Evolutionary conservation across 306 rosid genomes (phyloP).

Genomic region (Lathyrus tuberosus): DNA sequence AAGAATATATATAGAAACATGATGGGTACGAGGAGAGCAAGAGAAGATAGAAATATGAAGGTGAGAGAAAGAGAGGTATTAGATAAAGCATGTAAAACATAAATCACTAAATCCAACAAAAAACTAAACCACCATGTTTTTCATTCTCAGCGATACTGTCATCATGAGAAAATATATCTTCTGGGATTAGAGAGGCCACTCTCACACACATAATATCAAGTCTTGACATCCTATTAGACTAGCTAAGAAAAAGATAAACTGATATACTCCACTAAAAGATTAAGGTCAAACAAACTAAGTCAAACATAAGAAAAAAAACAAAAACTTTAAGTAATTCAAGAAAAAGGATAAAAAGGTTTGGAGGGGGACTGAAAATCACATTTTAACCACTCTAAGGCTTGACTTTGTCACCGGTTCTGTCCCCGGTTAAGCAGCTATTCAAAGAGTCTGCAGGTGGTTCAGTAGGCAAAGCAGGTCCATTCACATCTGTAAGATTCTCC

Average conservation of each 20-base stretch:
- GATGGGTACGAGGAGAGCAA: too few relatives aligned
- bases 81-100: too few relatives aligned
- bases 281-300: constrained; percentile 17
- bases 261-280: constrained; percentile 10
- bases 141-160: not conserved
- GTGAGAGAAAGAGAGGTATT: too few relatives aligned
- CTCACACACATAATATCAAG: constrained; percentile 2
- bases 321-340: constrained; percentile 22
- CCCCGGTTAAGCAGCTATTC: constrained; percentile 8
- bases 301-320: constrained; percentile 16
- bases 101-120: too few relatives aligned
- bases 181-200: not conserved
- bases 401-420: not conserved
- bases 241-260: constrained; percentile 14
- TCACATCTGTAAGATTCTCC: constrained; percentile 31
- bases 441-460: constrained; percentile 33
- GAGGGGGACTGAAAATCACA: not conserved
- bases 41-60: too few relatives aligned
- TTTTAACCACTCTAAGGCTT: not conserved
- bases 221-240: constrained; percentile 7
- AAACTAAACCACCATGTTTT: too few relatives aligned
- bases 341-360: not conserved
- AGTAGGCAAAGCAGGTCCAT: constrained; percentile 9
- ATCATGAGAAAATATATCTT: not conserved
- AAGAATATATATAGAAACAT: too few relatives aligned